phyloP scores from a whole-genome alignment of 352 stramenopile species.

The Blastocystis hominis region DNA sequence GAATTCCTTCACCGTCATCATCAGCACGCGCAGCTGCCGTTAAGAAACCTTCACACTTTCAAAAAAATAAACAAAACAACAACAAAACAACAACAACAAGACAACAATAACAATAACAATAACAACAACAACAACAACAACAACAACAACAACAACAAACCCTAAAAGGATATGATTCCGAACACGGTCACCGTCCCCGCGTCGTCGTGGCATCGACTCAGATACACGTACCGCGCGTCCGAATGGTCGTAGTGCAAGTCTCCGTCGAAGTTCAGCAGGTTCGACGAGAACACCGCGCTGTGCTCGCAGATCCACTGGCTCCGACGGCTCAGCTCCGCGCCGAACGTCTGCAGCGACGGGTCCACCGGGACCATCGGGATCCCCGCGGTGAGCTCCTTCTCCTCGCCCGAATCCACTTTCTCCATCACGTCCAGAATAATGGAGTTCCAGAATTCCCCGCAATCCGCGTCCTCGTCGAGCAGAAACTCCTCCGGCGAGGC shows the following conservation, averaged over 20 bases:
- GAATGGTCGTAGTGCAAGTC: slow-evolving; percentile 4
- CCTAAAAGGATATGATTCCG: slow-evolving; percentile 1
- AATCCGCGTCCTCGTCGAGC: slow-evolving; percentile 19
- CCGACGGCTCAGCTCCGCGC: neutral
- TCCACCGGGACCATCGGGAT: neutral
- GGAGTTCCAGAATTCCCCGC: slow-evolving; percentile 11
- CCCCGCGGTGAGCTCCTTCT: neutral
- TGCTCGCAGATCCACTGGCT: neutral
- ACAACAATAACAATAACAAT: too few species aligned
- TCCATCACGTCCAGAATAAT: slow-evolving; percentile 6
- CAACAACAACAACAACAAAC: neutral
- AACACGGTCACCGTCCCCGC: neutral
- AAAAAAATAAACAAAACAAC: too few species aligned
- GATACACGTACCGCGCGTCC: neutral
- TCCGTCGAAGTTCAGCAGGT: neutral
- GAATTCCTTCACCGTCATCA: neutral
- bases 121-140: too few species aligned
- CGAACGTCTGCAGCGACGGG: neutral
- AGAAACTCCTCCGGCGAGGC: neutral
- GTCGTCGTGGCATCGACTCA: slow-evolving; percentile 16
- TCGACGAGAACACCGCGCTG: neutral
- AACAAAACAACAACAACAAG: too few species aligned
- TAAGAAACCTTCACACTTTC: neutral
- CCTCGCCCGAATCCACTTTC: neutral
- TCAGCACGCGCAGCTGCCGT: neutral